Percentiles rank a stretch among this genome's conserved stretches.
Conservation (phyloP, 2,329 filamentous ascomycete genomes). For the Sporothrix inflata region DNA sequence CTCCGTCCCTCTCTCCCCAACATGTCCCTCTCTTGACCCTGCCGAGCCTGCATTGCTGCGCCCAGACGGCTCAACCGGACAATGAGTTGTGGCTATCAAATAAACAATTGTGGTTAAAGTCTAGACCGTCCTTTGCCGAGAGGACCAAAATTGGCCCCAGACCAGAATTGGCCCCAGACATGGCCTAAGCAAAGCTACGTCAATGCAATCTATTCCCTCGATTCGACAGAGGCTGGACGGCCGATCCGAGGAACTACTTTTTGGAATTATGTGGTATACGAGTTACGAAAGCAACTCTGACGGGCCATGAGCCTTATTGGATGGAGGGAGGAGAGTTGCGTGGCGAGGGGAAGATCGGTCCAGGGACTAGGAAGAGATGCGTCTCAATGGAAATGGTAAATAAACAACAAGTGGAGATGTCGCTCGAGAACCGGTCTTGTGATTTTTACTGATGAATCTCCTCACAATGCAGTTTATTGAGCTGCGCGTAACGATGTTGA, state of each 20-base stretch:
- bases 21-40: not conserved
- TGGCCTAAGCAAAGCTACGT: constrained; percentile 11
- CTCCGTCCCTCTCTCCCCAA: not conserved
- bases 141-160: not conserved
- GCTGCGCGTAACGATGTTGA: not conserved
- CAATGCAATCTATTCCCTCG: constrained; percentile 10
- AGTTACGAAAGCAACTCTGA: not conserved
- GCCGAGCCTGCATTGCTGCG: not conserved
- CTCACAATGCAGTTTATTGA: not conserved
- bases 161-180: too few relatives aligned
- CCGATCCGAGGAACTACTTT: not conserved
- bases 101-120: not conserved
- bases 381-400: not conserved
- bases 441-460: not conserved
- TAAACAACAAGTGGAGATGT: not conserved
- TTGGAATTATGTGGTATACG: not conserved
- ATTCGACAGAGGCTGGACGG: not conserved
- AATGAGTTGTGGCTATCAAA: not conserved
- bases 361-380: not conserved
- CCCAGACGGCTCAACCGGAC: constrained; percentile 11
- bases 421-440: not conserved
- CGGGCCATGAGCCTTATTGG: not conserved
- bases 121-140: constrained; percentile 17
- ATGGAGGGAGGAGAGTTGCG: not conserved
- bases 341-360: not conserved